Evolutionary conservation across 2,329 filamentous ascomycete genomes (phyloP).

Genomic region (Ilyonectria mors-panacis): DNA sequence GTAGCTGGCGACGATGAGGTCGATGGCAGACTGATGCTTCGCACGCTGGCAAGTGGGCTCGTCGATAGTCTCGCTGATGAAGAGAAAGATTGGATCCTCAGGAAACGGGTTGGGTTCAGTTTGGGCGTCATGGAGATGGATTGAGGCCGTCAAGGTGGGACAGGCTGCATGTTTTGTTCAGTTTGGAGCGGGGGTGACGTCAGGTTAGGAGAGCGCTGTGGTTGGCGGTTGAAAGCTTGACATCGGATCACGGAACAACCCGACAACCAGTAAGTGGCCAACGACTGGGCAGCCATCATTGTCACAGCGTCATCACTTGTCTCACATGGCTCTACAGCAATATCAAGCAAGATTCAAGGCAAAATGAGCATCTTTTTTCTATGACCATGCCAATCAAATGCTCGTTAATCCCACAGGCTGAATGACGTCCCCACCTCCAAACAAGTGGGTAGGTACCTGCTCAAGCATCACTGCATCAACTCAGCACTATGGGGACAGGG

Average conservation of each 20-base stretch:
- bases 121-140: slow-evolving; percentile 39
- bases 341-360: not conserved
- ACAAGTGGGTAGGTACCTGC: too few species aligned
- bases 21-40: not conserved
- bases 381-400: not conserved
- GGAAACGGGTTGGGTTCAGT: slow-evolving; percentile 24
- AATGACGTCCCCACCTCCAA: not conserved
- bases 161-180: slow-evolving; percentile 34
- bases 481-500: too few species aligned
- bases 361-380: not conserved
- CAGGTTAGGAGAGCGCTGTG: slow-evolving; percentile 34
- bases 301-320: slow-evolving; percentile 22
- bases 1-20: not conserved
- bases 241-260: slow-evolving; percentile 19
- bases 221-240: slow-evolving; percentile 11
- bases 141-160: slow-evolving; percentile 35
- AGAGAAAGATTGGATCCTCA: slow-evolving; percentile 19
- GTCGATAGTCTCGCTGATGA: slow-evolving; percentile 15
- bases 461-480: not conserved
- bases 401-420: too few species aligned
- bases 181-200: slow-evolving; percentile 51
- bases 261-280: slow-evolving; percentile 27
- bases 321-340: not conserved
- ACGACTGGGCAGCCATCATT: not conserved
- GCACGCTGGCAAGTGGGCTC: not conserved